Base-by-base conservation (phyloP, 177 flowering plant genomes). In the Vitis hybrid region DNA sequence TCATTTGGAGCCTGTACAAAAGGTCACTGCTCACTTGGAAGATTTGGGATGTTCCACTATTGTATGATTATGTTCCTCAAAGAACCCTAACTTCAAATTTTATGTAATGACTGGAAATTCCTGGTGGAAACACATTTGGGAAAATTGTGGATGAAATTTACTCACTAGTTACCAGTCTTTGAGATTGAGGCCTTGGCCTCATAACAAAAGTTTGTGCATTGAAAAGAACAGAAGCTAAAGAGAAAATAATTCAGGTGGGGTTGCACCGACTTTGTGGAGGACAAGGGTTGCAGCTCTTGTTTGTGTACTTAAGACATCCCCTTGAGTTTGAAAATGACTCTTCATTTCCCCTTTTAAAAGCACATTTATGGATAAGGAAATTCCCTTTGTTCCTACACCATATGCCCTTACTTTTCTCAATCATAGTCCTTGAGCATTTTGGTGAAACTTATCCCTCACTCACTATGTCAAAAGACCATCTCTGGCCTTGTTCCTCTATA, bases 301-400 rank as follows among this genome's bases (percentile, higher is more conserved):
- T 2, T 14, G 56, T 56, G 17, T 4, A 17, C 17, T 61, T 72
- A 3, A 15, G 65, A 56, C 60, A 50, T 1, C 56, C 13, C 17
- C 62, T 56, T n/a, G 14, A 14, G 30, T 24, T 51, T 59, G 79
- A 77, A 74, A 81, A 71, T 49, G 80, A 81, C 84, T 69, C 30
- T 50, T 70, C 79, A 72, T 66, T 69, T 65, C 70, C 65, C 70
- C 65, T 62, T 76, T 57, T 32, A n/a, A 57, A 70, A 67, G 67
- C 66, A 60, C 32, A 50, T 46, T 54, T 49, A 52, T 50, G 67
- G 74, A 56, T 54, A 60, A 69, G 64, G 51, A 73, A 77, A 64
- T 80, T 72, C 79, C 57, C 69, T 61, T 72, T 79, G 79, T 64
- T 77, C 70, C 66, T 66, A 61, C 11, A 59, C 75, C 78, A 65